Evolutionary conservation across 805 yeast genomes (phyloP), one percentile per base, ranked within the genome.

Genomic region (Wickerhamomyces bovis): DNA sequence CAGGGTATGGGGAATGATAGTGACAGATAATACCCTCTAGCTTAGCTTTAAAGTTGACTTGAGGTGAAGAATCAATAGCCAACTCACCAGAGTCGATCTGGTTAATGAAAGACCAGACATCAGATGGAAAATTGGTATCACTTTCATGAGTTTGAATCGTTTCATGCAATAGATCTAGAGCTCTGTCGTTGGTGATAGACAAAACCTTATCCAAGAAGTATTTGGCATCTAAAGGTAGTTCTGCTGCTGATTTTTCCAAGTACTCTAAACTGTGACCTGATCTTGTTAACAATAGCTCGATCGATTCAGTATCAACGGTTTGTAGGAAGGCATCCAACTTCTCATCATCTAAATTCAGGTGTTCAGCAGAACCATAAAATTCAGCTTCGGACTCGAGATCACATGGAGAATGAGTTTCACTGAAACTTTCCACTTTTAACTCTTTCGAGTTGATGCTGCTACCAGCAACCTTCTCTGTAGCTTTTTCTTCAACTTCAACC

Each of bases 1-100:
- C 87, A 1, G 84, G 79, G 58, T 81, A 82, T 8, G 85, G 85
- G 16, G 81, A 76, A 53, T 70, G 66, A 49, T 57, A 74, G 64
- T 59, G 51, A 19, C 21, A 19, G 5, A 33, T 18, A 16, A 33
- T 12, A 3, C 13, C 38, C 18, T 18, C 19, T 42, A 60, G 42
- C 45, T 58, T 58, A 10, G 56, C 53, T 38, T 61, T 55, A 20
- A 58, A 49, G 18, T 56, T 53, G 48, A 18, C n/a, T 2, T 50
- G 50, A 5, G 53, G 49, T 41, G 54, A 52, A 26, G 58, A 43
- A 44, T 57, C 18, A 21, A 44, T 16, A 44, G 61, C 21, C 63
- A 66, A n/a, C 69, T n/a, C 58, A 16, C 21, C 13, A 1, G 57
- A 43, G 2, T 61, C 49, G 6, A 68, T 54, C 11, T 48, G 46